These are phyloP conservation scores for Corylus heterophylla DNA, from an alignment of 306 rosid species.

Conservation along the genomic window DNA sequence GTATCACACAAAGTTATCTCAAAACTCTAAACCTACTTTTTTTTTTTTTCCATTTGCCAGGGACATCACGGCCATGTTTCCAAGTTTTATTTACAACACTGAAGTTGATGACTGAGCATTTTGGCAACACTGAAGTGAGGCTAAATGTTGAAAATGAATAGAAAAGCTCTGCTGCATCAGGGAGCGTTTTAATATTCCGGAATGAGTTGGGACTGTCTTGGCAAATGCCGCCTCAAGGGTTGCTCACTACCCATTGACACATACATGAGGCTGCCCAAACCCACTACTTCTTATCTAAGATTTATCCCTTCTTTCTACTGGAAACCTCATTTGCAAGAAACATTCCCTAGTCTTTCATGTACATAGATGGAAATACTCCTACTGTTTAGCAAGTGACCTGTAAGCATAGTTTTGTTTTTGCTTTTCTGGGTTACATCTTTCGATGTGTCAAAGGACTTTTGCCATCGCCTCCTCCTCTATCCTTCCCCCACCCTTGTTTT, in stretches of 20 bases:
- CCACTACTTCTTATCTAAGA: not conserved
- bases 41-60: constrained; percentile 35
- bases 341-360: not conserved
- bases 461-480: not conserved
- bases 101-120: constrained; percentile 54
- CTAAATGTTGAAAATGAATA: not conserved
- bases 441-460: not conserved
- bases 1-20: not conserved
- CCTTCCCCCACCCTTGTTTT: not conserved
- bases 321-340: not conserved
- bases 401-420: not conserved
- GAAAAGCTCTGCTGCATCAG: constrained; percentile 8
- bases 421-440: not conserved
- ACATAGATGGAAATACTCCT: not conserved
- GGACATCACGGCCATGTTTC: constrained; percentile 57
- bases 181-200: not conserved
- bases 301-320: not conserved
- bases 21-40: constrained; percentile 20
- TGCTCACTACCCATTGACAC: not conserved
- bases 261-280: not conserved
- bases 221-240: not conserved
- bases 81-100: constrained; percentile 77
- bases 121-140: not conserved
- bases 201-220: not conserved
- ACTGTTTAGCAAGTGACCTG: not conserved